Evolutionary conservation across 2,329 filamentous ascomycete species (phyloP).

Genomic region (Fusarium siculi): DNA sequence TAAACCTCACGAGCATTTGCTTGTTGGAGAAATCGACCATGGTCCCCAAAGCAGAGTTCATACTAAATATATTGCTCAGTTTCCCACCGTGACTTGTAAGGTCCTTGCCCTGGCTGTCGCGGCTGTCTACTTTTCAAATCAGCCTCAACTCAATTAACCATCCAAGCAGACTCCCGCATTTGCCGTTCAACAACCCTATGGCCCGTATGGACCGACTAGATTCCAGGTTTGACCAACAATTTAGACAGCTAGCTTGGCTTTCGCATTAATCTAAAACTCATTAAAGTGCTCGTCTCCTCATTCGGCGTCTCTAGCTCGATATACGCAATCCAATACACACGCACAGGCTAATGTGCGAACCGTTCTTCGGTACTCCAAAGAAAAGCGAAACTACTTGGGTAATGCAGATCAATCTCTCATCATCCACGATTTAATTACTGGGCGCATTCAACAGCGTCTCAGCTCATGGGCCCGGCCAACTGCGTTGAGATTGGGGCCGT

Average conservation of each 20-base stretch:
- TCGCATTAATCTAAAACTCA: conserved; percentile 13
- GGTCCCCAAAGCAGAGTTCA: neutral
- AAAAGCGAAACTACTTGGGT: conserved; percentile 4
- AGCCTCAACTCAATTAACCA: conserved; percentile 8
- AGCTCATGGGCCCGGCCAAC: conserved; percentile 12
- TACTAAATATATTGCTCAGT: neutral
- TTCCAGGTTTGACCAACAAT: neutral
- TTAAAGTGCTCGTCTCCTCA: conserved; percentile 2
- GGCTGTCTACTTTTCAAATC: conserved; percentile 16
- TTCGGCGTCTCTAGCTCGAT: conserved; percentile 6
- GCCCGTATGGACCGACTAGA: neutral
- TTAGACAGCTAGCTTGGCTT: neutral
- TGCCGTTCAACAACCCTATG: conserved; percentile 24
- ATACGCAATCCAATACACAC: conserved; percentile 5
- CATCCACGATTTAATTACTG: conserved; percentile 12
- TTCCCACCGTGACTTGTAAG: neutral
- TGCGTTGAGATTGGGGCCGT: conserved; percentile 3
- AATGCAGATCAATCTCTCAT: conserved; percentile 15
- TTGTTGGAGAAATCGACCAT: neutral
- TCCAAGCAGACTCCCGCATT: conserved; percentile 26
- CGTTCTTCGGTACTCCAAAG: conserved; percentile 13
- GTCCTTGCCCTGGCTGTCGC: conserved; percentile 21
- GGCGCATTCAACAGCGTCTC: neutral
- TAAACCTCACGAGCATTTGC: neutral
- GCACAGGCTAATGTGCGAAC: conserved; percentile 30